A percentile compares a stretch with the other conserved stretches of the same genome.
These are phyloP conservation scores for Scheffersomyces parashehatae DNA, from an alignment of 1,139 yeast genomes.

Conservation along the genomic window DNA sequence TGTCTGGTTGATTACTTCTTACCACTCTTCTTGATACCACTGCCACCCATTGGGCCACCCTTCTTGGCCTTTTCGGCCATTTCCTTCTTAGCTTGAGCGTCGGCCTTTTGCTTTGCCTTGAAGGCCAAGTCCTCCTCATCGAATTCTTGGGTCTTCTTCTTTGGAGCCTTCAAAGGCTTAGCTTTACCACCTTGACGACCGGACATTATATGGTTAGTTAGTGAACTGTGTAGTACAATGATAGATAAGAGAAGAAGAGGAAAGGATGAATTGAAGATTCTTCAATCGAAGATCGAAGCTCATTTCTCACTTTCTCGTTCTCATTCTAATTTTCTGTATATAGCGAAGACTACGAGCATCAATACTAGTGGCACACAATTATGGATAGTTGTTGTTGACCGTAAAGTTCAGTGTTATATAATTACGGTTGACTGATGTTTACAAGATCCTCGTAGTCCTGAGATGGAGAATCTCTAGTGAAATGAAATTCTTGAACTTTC, in stretches of 20 bases:
- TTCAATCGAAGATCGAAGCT: too few relatives aligned
- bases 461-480: too few relatives aligned
- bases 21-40: conserved; percentile 91
- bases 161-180: conserved; percentile 67
- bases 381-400: too few relatives aligned
- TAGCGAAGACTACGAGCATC: too few relatives aligned
- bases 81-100: conserved; percentile 88
- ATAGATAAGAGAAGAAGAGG: not conserved
- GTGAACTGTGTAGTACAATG: not conserved
- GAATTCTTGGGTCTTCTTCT: conserved; percentile 74
- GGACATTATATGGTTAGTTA: conserved; percentile 42
- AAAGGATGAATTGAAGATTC: not conserved
- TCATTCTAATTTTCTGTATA: too few relatives aligned
- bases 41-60: conserved; percentile 90
- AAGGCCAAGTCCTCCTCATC: conserved; percentile 84
- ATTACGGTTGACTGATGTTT: too few relatives aligned
- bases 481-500: too few relatives aligned
- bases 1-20: conserved; percentile 43
- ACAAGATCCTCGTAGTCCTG: too few relatives aligned
- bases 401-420: too few relatives aligned
- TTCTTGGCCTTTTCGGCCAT: conserved; percentile 84
- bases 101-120: conserved; percentile 93
- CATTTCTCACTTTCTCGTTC: too few relatives aligned
- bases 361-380: too few relatives aligned
- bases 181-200: conserved; percentile 78